These are phyloP conservation scores for Hypholoma fasciculare DNA, from an alignment of 768 basidiomycete species.

Conservation along the genomic window DNA sequence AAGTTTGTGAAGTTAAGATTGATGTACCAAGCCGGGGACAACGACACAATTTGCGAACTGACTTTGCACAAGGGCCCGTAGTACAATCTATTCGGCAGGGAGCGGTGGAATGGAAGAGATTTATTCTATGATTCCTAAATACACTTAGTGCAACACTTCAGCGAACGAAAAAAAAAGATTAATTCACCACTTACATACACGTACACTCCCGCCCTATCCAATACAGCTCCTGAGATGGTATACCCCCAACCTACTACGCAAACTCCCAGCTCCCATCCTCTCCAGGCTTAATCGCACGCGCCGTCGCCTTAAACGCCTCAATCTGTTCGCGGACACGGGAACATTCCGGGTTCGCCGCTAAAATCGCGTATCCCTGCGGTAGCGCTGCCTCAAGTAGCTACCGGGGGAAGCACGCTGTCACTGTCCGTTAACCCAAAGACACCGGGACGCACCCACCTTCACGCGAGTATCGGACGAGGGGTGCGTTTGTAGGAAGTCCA, in stretches of 20 bases:
- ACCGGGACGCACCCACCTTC: conserved; percentile 44
- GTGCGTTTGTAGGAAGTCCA: conserved; percentile 79
- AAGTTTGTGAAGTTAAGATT: no score
- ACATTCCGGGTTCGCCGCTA: conserved; percentile 59
- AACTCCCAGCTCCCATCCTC: background rate
- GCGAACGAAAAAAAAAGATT: no score
- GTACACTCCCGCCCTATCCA: background rate
- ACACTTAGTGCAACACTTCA: no score
- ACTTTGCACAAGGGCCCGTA: no score
- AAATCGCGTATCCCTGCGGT: conserved; percentile 56
- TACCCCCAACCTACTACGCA: background rate
- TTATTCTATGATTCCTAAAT: no score
- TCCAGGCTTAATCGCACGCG: conserved; percentile 9
- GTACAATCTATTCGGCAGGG: no score
- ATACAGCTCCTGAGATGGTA: background rate
- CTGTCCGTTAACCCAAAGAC: background rate
- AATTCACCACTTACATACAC: background rate
- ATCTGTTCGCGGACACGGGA: conserved; percentile 37
- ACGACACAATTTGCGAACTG: no score
- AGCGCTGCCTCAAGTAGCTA: conserved; percentile 55
- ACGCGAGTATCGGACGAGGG: conserved; percentile 74
- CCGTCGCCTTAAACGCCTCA: conserved; percentile 29
- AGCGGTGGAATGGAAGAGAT: no score
- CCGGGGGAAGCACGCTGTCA: background rate
- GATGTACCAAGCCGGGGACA: no score